Evolutionary conservation across 2,329 filamentous ascomycete genomes (phyloP), one percentile per base, ranked within the genome.

Genomic region (Hansfordia pulvinata): DNA sequence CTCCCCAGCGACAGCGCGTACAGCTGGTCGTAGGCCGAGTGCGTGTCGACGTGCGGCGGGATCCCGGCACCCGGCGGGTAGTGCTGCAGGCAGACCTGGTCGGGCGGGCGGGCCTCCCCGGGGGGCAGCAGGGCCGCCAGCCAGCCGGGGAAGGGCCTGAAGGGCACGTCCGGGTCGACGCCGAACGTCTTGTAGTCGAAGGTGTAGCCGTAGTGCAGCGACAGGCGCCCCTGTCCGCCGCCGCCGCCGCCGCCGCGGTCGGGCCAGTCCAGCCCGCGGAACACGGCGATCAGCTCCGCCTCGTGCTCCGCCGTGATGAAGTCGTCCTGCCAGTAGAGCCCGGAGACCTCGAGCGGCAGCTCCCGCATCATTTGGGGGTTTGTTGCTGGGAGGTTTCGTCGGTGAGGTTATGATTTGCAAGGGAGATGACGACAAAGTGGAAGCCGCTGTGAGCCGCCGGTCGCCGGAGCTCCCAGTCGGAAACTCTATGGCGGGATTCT

Each of bases 1-100:
- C 28, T 27, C 3, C 41, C 40, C 12, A 44, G 29, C 13, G 39
- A 42, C 22, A 44, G 31, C 19, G 39, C 39, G 28, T 40, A 44
- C 12, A 44, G 37, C 36, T 44, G 25, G 29, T 43, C 40, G 32
- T 51, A 64, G 7, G 54, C 46, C 26, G 48, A 53, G 43, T 72
- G 69, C 3, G 68, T 69, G 44, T 74, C 69, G 28, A 67, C 67
- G 37, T 74, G 69, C 1, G 69, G 69, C 8, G 69, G 69, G 36
- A 74, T 74, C 2, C 69, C 69, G 0, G 61, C 52, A 5, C 69
- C 69, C 0, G 68, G 68, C 0, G 69, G 62, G 39, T 74, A 74
- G 40, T 70, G 61, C 45, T 73, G 68, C 10, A 71, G 47, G 35
- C 66, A 72, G 35, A 73, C 65, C 40, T 73, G 69, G 27, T 70